These are phyloP conservation scores for Magnaporthales sp. DNA, from an alignment of 2,329 filamentous ascomycete species.

Conservation along the genomic window DNA sequence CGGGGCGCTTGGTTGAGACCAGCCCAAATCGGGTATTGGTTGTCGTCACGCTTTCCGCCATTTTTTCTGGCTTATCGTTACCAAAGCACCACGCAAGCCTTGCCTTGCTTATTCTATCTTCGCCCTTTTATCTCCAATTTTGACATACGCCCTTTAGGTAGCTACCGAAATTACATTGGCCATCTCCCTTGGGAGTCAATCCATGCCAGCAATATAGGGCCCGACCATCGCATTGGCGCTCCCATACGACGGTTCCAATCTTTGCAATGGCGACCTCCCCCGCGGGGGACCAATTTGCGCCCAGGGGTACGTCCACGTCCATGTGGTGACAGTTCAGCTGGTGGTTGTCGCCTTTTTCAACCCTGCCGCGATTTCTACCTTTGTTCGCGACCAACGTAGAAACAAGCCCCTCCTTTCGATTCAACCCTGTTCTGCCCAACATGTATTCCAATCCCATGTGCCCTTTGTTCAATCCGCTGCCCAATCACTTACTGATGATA, in stretches of 20 bases:
- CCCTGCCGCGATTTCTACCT: not conserved
- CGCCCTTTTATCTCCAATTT: not conserved
- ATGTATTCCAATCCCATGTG: not conserved
- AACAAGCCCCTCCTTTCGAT: not conserved
- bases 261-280: slow-evolving; percentile 1
- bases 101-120: not conserved
- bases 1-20: not conserved
- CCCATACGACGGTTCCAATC: not conserved
- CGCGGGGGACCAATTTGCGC: not conserved
- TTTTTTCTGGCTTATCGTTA: slow-evolving; percentile 1
- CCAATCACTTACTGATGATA: not conserved
- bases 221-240: not conserved
- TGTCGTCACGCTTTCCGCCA: not conserved
- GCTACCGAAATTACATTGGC: not conserved
- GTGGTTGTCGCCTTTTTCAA: not conserved
- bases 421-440: not conserved
- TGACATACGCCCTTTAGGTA: not conserved
- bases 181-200: not conserved
- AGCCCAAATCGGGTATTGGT: not conserved
- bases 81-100: not conserved
- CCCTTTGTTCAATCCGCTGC: not conserved
- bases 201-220: not conserved
- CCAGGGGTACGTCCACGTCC: not conserved
- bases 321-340: not conserved
- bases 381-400: not conserved